Percentiles rank a stretch among this genome's conserved stretches.
phyloP scores from a whole-genome alignment of 352 stramenopile species.

The Phytophthora cactorum region DNA sequence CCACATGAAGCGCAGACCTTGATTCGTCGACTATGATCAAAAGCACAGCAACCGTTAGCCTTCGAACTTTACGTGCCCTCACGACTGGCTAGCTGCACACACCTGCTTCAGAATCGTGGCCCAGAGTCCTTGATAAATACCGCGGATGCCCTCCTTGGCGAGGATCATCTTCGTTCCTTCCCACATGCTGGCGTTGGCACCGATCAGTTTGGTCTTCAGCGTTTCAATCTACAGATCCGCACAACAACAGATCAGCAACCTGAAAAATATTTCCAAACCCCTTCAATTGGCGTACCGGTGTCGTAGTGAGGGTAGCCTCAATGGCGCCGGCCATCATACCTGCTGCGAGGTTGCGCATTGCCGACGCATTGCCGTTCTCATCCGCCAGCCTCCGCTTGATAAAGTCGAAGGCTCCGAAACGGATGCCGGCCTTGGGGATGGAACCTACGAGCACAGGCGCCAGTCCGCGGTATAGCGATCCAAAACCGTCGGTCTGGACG shows the following conservation, averaged over 20 bases:
- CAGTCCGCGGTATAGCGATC: slow-evolving; percentile 94
- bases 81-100: slow-evolving; percentile 1
- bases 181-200: slow-evolving; percentile 94
- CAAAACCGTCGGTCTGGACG: slow-evolving; percentile 61
- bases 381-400: slow-evolving; percentile 88
- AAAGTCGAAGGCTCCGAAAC: slow-evolving; percentile 95
- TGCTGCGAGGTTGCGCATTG: slow-evolving; percentile 92
- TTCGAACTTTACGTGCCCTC: background rate
- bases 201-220: slow-evolving; percentile 98
- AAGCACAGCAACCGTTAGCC: slow-evolving; percentile 11
- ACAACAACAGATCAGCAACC: slow-evolving; percentile 6
- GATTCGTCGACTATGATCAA: slow-evolving; percentile 87
- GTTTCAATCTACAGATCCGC: slow-evolving; percentile 87
- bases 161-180: slow-evolving; percentile 93
- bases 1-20: slow-evolving; percentile 97
- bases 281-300: slow-evolving; percentile 62
- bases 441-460: slow-evolving; percentile 94
- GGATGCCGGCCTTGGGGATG: slow-evolving; percentile 97
- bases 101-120: slow-evolving; percentile 96
- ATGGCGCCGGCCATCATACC: slow-evolving; percentile 94
- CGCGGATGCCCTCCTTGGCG: slow-evolving; percentile 88
- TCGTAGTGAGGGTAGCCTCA: slow-evolving; percentile 93
- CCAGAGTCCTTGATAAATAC: slow-evolving; percentile 94
- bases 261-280: background rate
- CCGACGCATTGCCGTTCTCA: slow-evolving; percentile 90